A percentile compares a stretch with the other conserved stretches of the same genome.
Conservation (phyloP, 352 stramenopile genomes). For the Elongisporangium prolatum region DNA sequence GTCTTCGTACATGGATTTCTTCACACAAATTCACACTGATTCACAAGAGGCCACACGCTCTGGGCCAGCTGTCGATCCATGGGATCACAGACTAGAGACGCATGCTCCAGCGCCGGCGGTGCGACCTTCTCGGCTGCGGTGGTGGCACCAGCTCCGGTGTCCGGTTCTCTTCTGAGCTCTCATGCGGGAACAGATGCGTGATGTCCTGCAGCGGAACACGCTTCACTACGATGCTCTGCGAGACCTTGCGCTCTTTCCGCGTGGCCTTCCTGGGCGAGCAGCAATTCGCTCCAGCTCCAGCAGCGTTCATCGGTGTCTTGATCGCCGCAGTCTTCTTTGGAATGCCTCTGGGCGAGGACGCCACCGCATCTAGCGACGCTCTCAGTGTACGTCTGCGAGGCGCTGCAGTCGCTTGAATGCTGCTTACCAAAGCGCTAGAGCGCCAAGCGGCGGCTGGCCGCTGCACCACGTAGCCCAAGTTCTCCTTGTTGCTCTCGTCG, state of each 20-base stretch:
- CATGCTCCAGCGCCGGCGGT: background rate
- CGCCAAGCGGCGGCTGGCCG: conserved; percentile 7
- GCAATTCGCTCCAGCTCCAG: background rate
- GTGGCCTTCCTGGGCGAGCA: conserved; percentile 2
- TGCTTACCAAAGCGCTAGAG: background rate
- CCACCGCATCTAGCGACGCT: background rate
- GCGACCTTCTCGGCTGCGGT: background rate
- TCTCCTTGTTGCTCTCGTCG: conserved; percentile 65
- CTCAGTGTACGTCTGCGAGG: background rate
- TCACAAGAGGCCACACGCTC: background rate
- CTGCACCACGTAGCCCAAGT: conserved; percentile 52
- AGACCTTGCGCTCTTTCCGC: background rate
- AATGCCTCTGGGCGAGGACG: conserved; percentile 1
- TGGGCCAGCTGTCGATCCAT: background rate
- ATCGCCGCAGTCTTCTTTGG: conserved; percentile 5
- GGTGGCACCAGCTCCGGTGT: background rate
- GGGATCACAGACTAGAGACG: background rate
- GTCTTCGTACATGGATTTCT: background rate
- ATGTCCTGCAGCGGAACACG: conserved; percentile 59
- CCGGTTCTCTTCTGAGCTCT: conserved; percentile 10
- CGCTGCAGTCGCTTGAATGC: background rate
- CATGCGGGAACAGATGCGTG: conserved; percentile 56
- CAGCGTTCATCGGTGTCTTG: background rate
- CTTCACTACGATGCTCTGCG: conserved; percentile 24
- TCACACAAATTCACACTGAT: background rate